Conservation (phyloP, 129 eudicot genomes). For the Scalesia atractyloides region DNA sequence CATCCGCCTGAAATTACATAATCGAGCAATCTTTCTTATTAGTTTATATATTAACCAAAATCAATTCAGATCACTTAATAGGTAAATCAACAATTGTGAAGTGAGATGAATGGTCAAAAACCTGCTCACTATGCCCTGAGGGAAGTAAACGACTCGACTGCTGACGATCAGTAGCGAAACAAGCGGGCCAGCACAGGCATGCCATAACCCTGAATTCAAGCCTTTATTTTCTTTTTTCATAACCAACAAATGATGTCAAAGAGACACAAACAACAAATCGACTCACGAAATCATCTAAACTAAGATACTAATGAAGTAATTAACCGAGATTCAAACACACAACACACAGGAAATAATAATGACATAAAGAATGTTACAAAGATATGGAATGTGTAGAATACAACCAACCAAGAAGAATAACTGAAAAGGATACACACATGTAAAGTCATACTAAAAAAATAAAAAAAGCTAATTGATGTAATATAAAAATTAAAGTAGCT, state of each 20-base stretch:
- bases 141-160: conserved; percentile 96
- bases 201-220: conserved; percentile 98
- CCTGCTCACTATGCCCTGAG: conserved; percentile 99
- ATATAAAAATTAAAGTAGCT: too few species aligned
- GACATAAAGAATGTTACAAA: conserved; percentile 30
- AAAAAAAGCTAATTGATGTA: too few species aligned
- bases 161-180: conserved; percentile 85
- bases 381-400: conserved; percentile 26
- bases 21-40: conserved; percentile 1
- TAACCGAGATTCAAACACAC: background rate
- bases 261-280: conserved; percentile 19
- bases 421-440: conserved; percentile 31
- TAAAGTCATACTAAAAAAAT: conserved; percentile 30
- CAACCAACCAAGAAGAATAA: conserved; percentile 20
- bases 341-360: background rate
- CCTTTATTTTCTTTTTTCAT: conserved; percentile 92
- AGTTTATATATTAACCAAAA: background rate
- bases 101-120: conserved; percentile 19
- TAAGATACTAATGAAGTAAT: conserved; percentile 21
- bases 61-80: conserved; percentile 38
- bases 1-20: conserved; percentile 79
- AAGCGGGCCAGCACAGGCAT: conserved; percentile 99
- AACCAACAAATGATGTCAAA: conserved; percentile 18
- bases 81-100: conserved; percentile 2
- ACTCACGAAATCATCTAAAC: conserved; percentile 7